Base-by-base conservation (phyloP, 1,284 basidiomycete species). In the Violaceomyces palustris region DNA sequence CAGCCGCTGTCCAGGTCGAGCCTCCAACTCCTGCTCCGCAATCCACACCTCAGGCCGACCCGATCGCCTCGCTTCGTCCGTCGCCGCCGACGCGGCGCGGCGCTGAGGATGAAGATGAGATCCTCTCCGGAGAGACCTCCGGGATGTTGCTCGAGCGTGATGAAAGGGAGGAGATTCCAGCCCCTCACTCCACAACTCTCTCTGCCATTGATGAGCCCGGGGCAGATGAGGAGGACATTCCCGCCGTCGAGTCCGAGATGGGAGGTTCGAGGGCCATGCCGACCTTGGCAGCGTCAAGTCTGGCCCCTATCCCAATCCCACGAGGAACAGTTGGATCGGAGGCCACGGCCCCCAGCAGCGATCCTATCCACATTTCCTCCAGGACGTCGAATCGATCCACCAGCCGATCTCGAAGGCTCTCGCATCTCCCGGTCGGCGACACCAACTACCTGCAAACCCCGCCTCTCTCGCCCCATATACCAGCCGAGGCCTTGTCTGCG, bases 401-500 rank as follows among this genome's bases (percentile, higher is more conserved):
- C n/a, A n/a, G n/a, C n/a, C n/a, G n/a, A n/a, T n/a, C n/a, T n/a
- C n/a, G n/a, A n/a, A n/a, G n/a, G n/a, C n/a, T n/a, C 35, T 39
- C 47, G 21, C 42, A 40, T 10, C 43, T 50, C 15, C 35, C 47
- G 10, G 44, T 50, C 14, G 41, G 41, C 12, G 15, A 30, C 30
- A 26, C 28, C n/a, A n/a, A n/a, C n/a, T n/a, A n/a, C n/a, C 26
- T 39, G 23, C 42, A 46, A 14, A 68, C 69, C 31, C 67, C 69
- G 23, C 66, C 61, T n/a, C 43, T 60, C 18, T 71, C 69, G 27
- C 69, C 69, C 6, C 55, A 51, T n/a, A n/a, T n/a, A n/a, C 23
- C 22, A 33, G 17, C 35, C 52, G 46, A 22, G 31, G 39, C 19
- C 15, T 27, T 12, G 34, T 46, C 48, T 33, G 31, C 60, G 15